These are phyloP conservation scores for Leccinum broughii DNA, from an alignment of 768 basidiomycete genomes.

Conservation along the genomic window DNA sequence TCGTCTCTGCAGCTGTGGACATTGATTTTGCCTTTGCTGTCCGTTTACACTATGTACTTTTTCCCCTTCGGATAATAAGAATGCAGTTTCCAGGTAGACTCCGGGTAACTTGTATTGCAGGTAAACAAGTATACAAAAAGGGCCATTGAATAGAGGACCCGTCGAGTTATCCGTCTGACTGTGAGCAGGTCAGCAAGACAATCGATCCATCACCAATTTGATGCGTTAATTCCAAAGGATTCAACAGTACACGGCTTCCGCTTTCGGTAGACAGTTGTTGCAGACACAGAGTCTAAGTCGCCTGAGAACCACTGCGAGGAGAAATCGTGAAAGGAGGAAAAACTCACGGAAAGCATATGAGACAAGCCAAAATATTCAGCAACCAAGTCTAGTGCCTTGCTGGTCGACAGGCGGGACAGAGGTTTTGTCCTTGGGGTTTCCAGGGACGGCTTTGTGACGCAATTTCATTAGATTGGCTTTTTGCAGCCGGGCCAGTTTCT, in stretches of 20 bases:
- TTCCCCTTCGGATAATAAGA: conserved; percentile 20
- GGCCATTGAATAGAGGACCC: not conserved
- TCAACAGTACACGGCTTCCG: conserved; percentile 39
- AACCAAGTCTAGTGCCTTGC: conserved; percentile 58
- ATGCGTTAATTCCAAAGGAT: conserved; percentile 46
- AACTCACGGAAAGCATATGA: conserved; percentile 15
- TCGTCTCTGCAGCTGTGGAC: not conserved
- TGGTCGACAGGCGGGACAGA: too few relatives aligned
- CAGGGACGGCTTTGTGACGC: conserved; percentile 66
- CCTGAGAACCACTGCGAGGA: not conserved
- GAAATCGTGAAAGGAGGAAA: not conserved
- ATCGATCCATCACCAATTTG: conserved; percentile 57
- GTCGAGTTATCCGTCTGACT: not conserved
- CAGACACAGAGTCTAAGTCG: too few relatives aligned
- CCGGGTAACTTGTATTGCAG: not conserved
- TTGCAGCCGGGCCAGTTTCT: conserved; percentile 52
- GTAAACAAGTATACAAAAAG: not conserved
- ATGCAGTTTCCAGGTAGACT: conserved; percentile 1
- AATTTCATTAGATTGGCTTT: conserved; percentile 73
- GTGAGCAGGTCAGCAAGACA: conserved; percentile 19
- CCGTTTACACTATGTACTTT: conserved; percentile 24
- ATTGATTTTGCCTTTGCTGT: conserved; percentile 10
- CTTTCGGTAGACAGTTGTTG: conserved; percentile 8
- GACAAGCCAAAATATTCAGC: conserved; percentile 27
- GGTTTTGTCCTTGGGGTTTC: conserved; percentile 56